Evolutionary conservation across 148 eudicot genomes (phyloP), one percentile per base, ranked within the genome.

Genomic region (Chenopodium album): DNA sequence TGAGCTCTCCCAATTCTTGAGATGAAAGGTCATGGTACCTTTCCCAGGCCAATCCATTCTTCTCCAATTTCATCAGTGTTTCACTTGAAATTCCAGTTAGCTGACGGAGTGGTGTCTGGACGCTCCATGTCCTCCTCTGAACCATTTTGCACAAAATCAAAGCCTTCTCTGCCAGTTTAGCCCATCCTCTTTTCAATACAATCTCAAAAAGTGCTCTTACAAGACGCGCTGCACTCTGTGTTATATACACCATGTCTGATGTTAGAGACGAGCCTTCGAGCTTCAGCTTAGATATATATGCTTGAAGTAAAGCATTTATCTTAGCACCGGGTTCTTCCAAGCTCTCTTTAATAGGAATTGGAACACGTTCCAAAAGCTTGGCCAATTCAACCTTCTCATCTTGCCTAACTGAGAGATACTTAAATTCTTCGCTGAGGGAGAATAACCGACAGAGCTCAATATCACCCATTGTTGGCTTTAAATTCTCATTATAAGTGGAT

Each of bases 401-500:
- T 87, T 89, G 96, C 88, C 96, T 85, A 71, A 94, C 98, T 19
- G 94, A 89, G 9, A 94, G 96, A 84, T 92, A 94, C 76, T 91
- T 92, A 84, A 94, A 94, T 81, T 94, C 98, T 85, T 94, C 98
- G 74, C 98, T 94, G 82, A 94, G 98, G 47, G 98, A 94, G 85
- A 94, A 94, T 80, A 94, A 80, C 52, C 96, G 94, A 80, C 98
- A 94, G 28, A 94, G 96, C 85, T 94, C 98, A 78, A 92, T 94
- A 84, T 94, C 98, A 86, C 96, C 96, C 98, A 92, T 94, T 7
- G 96, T 92, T 47, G 96, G 96, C 87, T 94, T 94, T 89, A 94
- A 85, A 84, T 94, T 90, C 87, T 94, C 98, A 80, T 94, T 94
- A 85, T 91, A 94, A 9, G 94, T 94, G 72, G 93, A 85, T 79